Evolutionary conservation across 345 rosid genomes (phyloP), one percentile per base, ranked within the genome.

Genomic region (Heritiera fomes): DNA sequence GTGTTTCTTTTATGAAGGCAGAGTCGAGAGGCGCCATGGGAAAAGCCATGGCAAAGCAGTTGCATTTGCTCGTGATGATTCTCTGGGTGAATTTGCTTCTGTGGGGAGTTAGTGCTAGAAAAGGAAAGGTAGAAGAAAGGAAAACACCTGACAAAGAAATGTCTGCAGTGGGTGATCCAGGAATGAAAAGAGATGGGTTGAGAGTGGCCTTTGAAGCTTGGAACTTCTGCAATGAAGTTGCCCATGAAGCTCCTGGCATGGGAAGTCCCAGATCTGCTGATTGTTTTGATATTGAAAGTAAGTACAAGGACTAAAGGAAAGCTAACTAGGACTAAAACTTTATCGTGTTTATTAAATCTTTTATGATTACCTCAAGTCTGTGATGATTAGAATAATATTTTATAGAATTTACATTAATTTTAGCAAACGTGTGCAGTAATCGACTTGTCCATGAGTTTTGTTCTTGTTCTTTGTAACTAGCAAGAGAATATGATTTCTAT

Each of bases 191-290:
- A 83, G 94, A 94, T 64, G 90, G 89, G 38, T 81, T 92, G 50
- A 82, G 97, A 79, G 86, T 92, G 20, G 98, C 88, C 1, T 90
- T 92, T 81, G 97, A 94, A 85, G 93, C 94, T 81, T 94, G 97
- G 98, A 92, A 94, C 82, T 92, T 91, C 41, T 94, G 98, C 87
- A 92, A 94, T 84, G 97, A 94, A 85, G 95, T 92, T 78, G 98
- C 95, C 11, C 58, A 75, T 4, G 94, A 92, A 84, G 89, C 90
- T 82, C 94, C 95, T 58, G 73, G 69, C 14, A 90, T 92, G 94
- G 97, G 97, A 47, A 91, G 97, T 80, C 98, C 98, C 12, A 83
- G 97, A 82, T 91, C 93, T 58, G 98, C 95, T 0, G 98, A 94
- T 78, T 94, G 98, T 82, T 91, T 94, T 80, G 93, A 94, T 81